Conservation (phyloP, 1,139 yeast genomes). For the Candida pseudoviswanathii region DNA sequence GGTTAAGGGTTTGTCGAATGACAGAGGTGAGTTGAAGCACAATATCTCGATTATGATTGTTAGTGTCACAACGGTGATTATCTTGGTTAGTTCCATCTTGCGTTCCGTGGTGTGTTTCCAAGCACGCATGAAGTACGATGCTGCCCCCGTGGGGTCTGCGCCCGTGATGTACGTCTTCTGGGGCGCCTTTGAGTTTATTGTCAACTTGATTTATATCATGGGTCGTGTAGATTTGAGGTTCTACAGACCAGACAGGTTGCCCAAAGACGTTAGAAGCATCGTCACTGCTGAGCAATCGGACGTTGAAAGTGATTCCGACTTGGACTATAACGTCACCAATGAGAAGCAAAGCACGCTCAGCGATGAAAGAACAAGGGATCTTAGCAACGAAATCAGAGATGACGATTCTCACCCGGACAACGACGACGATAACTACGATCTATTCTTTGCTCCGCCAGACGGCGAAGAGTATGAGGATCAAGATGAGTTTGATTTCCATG, state of each 20-base stretch:
- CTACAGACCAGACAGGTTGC: constrained; percentile 70
- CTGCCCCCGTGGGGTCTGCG: constrained; percentile 32
- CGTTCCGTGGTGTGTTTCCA: constrained; percentile 60
- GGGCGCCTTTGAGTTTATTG: constrained; percentile 60
- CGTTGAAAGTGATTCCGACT: constrained; percentile 8
- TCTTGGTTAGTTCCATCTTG: constrained; percentile 59
- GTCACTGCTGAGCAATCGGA: constrained; percentile 47
- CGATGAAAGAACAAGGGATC: not conserved
- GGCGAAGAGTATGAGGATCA: constrained; percentile 9
- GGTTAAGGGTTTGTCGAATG: constrained; percentile 46
- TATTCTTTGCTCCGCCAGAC: constrained; percentile 4
- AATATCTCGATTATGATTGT: constrained; percentile 51
- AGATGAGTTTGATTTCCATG: constrained; percentile 13
- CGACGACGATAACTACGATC: constrained; percentile 10
- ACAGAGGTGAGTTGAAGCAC: constrained; percentile 53
- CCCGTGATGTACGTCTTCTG: constrained; percentile 68
- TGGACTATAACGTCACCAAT: not conserved
- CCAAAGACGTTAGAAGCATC: constrained; percentile 39
- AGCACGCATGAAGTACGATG: constrained; percentile 26
- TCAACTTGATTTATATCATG: constrained; percentile 55
- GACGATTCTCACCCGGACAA: not conserved
- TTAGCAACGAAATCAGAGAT: not conserved
- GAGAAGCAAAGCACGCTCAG: constrained; percentile 1
- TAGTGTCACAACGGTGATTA: constrained; percentile 50
- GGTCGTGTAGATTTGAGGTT: constrained; percentile 75